These are phyloP conservation scores for Penicillium angulare DNA, from an alignment of 495 filamentous ascomycete species.

Conservation along the genomic window DNA sequence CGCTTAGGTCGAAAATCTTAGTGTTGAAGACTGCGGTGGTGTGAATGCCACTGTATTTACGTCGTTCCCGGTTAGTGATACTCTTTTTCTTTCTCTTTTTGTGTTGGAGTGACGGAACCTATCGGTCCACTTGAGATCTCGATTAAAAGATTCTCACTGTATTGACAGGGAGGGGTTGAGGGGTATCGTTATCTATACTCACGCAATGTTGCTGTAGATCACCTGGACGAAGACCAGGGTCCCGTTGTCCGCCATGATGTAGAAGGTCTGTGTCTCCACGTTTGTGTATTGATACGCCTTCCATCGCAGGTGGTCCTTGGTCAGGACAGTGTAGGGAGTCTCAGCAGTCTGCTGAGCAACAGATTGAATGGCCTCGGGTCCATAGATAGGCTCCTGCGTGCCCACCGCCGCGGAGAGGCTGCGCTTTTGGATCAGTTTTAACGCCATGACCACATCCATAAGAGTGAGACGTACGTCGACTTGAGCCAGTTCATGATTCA, in stretches of 20 bases:
- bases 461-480: constrained; percentile 54
- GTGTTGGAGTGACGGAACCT: background rate
- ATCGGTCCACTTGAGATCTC: background rate
- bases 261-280: constrained; percentile 97
- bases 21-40: constrained; percentile 88
- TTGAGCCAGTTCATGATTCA: constrained; percentile 68
- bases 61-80: background rate
- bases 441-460: constrained; percentile 1
- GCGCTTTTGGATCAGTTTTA: constrained; percentile 21
- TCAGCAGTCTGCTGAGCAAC: constrained; percentile 77
- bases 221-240: constrained; percentile 78
- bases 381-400: constrained; percentile 95
- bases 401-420: constrained; percentile 91
- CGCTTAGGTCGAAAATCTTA: constrained; percentile 81
- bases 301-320: constrained; percentile 81
- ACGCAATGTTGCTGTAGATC: constrained; percentile 98
- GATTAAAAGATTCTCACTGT: too few relatives aligned
- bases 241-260: constrained; percentile 78
- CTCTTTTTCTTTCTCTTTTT: background rate
- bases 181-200: constrained; percentile 35
- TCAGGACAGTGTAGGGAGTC: constrained; percentile 76
- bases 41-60: constrained; percentile 67
- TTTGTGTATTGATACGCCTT: constrained; percentile 73
- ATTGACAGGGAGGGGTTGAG: too few relatives aligned
- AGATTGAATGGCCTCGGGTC: constrained; percentile 80